A percentile compares a stretch with the other conserved stretches of the same genome.
Evolutionary conservation across 139 green algal genomes (phyloP).

Genomic region (Coelastrella sp.): DNA sequence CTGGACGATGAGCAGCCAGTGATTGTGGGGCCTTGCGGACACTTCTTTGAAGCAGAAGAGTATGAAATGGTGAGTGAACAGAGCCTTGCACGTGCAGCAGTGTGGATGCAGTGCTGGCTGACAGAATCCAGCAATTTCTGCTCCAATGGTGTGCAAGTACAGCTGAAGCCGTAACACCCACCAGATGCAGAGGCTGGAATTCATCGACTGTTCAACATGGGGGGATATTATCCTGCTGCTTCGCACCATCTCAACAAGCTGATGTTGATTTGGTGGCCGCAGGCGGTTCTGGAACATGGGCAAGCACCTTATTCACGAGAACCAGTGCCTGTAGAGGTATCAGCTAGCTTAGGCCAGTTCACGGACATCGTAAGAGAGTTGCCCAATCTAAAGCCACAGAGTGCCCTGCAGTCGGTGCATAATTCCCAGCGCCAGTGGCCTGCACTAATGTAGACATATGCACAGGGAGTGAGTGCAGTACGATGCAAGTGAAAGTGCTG

Average conservation of each 20-base stretch:
- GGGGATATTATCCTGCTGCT: too few relatives aligned
- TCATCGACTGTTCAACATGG: too few relatives aligned
- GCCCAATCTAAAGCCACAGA: too few relatives aligned
- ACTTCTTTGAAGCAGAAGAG: constrained; percentile 89
- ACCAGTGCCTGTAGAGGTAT: not conserved
- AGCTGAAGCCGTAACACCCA: too few relatives aligned
- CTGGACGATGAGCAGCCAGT: constrained; percentile 79
- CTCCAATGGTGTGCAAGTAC: too few relatives aligned
- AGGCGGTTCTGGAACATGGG: constrained; percentile 60
- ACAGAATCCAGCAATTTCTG: too few relatives aligned
- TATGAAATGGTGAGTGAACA: constrained; percentile 71
- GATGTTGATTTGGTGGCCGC: too few relatives aligned
- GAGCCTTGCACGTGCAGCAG: not conserved
- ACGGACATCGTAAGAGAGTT: too few relatives aligned
- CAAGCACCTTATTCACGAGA: constrained; percentile 59
- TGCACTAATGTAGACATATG: not conserved
- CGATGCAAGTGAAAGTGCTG: too few relatives aligned
- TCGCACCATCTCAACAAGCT: too few relatives aligned
- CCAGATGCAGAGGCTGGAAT: too few relatives aligned
- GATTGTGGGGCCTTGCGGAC: constrained; percentile 69
- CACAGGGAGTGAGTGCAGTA: not conserved
- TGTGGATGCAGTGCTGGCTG: not conserved
- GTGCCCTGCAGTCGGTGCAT: too few relatives aligned
- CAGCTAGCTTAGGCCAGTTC: not conserved
- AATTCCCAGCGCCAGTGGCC: not conserved